Conservation (phyloP, 106 monocot species). For the Cymbidium sinense region DNA sequence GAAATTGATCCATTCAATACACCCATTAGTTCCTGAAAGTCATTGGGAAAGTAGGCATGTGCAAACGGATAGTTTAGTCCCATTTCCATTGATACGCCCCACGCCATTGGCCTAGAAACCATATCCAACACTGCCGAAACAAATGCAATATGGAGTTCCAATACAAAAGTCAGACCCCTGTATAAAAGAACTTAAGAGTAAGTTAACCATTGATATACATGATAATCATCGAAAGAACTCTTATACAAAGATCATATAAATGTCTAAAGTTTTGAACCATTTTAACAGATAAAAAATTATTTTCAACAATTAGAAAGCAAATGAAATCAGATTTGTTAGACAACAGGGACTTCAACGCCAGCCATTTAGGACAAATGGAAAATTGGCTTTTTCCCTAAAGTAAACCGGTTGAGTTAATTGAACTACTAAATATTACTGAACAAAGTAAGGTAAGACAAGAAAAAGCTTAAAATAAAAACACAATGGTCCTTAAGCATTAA, state of each 20-base stretch:
- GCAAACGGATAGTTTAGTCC: constrained; percentile 48
- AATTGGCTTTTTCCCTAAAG: no score
- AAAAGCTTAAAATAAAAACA: background rate
- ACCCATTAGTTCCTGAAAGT: constrained; percentile 33
- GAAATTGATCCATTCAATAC: constrained; percentile 54
- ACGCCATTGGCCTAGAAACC: constrained; percentile 69
- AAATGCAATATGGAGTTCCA: constrained; percentile 52
- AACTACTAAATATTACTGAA: no score
- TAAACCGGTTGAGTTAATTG: no score
- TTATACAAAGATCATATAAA: background rate
- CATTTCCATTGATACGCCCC: constrained; percentile 60
- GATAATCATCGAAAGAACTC: background rate
- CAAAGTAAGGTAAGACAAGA: background rate
- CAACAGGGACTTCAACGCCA: background rate
- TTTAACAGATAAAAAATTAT: background rate
- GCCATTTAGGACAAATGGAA: no score
- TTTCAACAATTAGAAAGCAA: background rate
- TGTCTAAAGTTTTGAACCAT: background rate
- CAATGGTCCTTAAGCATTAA: background rate
- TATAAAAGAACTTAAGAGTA: constrained; percentile 6
- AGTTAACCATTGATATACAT: background rate
- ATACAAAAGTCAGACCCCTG: constrained; percentile 58
- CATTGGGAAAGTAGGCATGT: constrained; percentile 52
- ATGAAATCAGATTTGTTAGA: background rate
- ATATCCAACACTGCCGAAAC: constrained; percentile 56